phyloP scores from a whole-genome alignment of 768 basidiomycete species.

The Kwoniella pini region DNA sequence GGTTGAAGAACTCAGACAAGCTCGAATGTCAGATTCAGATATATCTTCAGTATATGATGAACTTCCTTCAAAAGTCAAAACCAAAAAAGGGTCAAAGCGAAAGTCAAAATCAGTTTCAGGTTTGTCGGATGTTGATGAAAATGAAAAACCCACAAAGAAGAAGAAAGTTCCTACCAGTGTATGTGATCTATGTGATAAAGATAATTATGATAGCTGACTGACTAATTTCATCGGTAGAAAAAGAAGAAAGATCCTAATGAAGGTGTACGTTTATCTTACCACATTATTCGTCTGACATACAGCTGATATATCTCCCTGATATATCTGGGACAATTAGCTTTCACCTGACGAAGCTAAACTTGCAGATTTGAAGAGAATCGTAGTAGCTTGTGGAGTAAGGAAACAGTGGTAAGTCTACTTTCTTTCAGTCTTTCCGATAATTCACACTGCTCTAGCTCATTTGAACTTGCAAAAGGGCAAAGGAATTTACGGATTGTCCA shows the following conservation, averaged over 20 bases:
- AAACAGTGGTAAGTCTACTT: conserved; percentile 48
- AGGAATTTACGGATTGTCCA: conserved; percentile 42
- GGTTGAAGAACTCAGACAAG: neutral
- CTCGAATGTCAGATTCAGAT: conserved; percentile 30
- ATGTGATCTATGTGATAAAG: neutral
- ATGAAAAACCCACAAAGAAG: conserved; percentile 10
- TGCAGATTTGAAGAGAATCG: conserved; percentile 46
- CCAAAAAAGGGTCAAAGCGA: too few relatives aligned
- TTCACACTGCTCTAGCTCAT: too few relatives aligned
- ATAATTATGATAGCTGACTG: neutral
- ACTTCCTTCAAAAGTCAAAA: neutral
- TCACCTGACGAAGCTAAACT: conserved; percentile 40
- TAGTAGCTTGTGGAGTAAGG: conserved; percentile 46
- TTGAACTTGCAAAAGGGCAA: conserved; percentile 31
- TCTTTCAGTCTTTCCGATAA: too few relatives aligned
- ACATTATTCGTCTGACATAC: neutral
- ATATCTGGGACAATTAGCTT: conserved; percentile 16
- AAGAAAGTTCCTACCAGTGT: neutral
- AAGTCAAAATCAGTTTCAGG: neutral
- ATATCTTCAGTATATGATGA: conserved; percentile 40
- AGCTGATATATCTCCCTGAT: neutral
- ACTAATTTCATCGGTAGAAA: neutral
- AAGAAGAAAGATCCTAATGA: conserved; percentile 36
- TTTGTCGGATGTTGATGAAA: conserved; percentile 2
- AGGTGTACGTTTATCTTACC: conserved; percentile 20